Evolutionary conservation across 2,329 filamentous ascomycete species (phyloP).

Genomic region (Cadophora sp.): DNA sequence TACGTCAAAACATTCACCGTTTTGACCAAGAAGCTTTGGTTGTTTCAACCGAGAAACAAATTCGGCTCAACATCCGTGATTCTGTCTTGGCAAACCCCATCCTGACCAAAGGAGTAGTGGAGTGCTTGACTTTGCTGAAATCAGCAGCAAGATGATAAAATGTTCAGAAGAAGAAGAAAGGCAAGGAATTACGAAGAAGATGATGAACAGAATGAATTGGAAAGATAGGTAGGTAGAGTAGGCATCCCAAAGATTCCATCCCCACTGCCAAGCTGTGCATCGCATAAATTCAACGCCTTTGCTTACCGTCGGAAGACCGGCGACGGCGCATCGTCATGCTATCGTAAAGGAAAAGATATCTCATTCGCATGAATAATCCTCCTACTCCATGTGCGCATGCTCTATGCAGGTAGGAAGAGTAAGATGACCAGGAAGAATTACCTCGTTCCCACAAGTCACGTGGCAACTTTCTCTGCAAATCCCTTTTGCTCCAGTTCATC

Average conservation of each 20-base stretch:
- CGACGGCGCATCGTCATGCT: background rate
- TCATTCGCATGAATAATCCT: background rate
- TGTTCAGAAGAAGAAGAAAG: background rate
- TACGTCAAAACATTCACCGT: conserved; percentile 5
- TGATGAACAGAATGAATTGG: background rate
- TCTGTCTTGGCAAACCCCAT: background rate
- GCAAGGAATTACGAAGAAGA: background rate
- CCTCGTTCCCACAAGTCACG: background rate
- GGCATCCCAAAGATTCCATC: background rate
- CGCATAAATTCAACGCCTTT: background rate
- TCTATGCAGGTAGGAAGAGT: background rate
- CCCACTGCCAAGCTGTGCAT: background rate
- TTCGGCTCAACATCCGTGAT: background rate
- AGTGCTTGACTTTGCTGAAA: background rate
- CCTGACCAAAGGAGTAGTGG: background rate
- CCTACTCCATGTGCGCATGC: background rate
- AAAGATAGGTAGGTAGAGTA: background rate
- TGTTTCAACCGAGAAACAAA: conserved; percentile 10
- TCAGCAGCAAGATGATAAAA: background rate
- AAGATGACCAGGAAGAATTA: background rate
- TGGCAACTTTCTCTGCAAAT: conserved; percentile 54
- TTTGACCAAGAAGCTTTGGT: conserved; percentile 7
- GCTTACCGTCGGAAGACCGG: background rate
- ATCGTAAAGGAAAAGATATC: background rate
- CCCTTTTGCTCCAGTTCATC: conserved; percentile 61